Evolutionary conservation across 1,284 basidiomycete species (phyloP).

Genomic region (Pyrrhoderma lamaoense): DNA sequence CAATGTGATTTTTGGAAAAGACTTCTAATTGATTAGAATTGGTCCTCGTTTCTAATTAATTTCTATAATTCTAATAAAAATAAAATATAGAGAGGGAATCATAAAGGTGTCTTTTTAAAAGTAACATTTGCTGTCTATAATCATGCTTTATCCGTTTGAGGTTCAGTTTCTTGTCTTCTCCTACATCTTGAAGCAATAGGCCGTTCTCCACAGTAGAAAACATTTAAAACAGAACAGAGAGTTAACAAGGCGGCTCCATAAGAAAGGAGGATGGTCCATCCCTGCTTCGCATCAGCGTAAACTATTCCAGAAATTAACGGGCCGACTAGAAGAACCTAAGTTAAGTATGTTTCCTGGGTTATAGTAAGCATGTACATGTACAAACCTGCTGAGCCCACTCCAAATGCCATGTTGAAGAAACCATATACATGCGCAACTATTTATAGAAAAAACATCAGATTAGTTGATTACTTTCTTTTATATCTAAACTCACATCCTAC

Average conservation of each 20-base stretch:
- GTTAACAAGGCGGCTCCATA: constrained; percentile 4
- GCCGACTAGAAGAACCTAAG: constrained; percentile 40
- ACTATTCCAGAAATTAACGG: constrained; percentile 62
- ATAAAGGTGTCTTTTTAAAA: too few species aligned
- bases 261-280: constrained; percentile 7
- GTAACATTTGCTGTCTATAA: too few species aligned
- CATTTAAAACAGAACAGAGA: constrained; percentile 1
- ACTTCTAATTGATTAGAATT: too few species aligned
- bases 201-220: constrained; percentile 9
- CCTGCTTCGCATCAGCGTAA: constrained; percentile 9
- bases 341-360: neutral
- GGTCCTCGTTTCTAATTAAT: too few species aligned
- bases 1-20: too few species aligned
- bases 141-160: too few species aligned
- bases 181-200: constrained; percentile 4
- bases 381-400: constrained; percentile 49
- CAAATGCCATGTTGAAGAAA: constrained; percentile 63
- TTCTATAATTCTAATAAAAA: too few species aligned
- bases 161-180: neutral
- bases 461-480: too few species aligned
- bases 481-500: constrained; percentile 52
- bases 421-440: constrained; percentile 60
- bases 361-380: constrained; percentile 1
- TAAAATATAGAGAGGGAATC: too few species aligned
- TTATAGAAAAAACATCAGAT: neutral